These are phyloP conservation scores for Albifimbria verrucaria DNA, from an alignment of 2,329 filamentous ascomycete genomes.

Conservation along the genomic window DNA sequence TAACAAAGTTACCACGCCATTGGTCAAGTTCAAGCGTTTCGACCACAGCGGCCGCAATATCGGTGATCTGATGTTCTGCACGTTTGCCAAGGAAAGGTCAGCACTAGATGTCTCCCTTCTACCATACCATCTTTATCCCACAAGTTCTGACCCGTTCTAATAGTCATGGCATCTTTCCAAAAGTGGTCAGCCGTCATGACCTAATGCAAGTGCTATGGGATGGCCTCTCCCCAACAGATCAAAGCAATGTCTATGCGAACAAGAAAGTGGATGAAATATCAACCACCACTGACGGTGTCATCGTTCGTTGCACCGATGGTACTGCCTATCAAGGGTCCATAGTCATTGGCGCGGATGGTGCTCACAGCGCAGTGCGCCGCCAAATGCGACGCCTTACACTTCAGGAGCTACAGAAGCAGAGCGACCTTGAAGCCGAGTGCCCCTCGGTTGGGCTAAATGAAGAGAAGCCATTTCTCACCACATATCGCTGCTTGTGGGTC, in stretches of 20 bases:
- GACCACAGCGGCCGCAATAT: background rate
- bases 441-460: background rate
- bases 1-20: background rate
- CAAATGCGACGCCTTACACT: constrained; percentile 18
- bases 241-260: background rate
- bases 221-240: background rate
- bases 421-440: background rate
- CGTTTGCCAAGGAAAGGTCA: background rate
- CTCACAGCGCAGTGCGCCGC: constrained; percentile 30
- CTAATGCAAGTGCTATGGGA: background rate
- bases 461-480: background rate
- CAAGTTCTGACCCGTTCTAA: background rate
- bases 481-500: background rate
- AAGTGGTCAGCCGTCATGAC: background rate
- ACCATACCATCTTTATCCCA: background rate
- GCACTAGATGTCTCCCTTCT: background rate
- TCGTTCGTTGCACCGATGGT: constrained; percentile 28
- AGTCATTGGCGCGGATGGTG: constrained; percentile 37
- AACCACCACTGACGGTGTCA: constrained; percentile 14
- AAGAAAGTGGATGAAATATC: background rate
- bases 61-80: background rate
- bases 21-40: background rate
- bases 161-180: background rate
- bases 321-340: constrained; percentile 28
- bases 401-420: background rate